Evolutionary conservation across 148 eudicot species (phyloP).

Genomic region (Vaccinium myrtillus): DNA sequence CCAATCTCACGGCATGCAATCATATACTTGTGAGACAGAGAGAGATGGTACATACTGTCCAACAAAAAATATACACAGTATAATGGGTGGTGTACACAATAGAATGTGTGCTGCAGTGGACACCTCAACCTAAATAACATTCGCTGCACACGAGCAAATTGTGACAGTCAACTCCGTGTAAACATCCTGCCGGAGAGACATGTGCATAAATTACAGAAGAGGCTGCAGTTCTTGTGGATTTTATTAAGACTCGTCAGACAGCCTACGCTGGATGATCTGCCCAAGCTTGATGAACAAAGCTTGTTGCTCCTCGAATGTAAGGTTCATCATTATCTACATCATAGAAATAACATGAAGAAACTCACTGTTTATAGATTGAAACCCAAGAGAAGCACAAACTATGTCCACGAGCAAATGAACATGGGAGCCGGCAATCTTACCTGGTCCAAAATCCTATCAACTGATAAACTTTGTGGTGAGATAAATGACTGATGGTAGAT

Average conservation of each 20-base stretch:
- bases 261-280: conserved; percentile 44
- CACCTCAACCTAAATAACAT: conserved; percentile 4
- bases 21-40: not conserved
- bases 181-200: not conserved
- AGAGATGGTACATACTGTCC: not conserved
- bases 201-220: not conserved
- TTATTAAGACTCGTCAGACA: conserved; percentile 26
- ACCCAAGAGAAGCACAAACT: not conserved
- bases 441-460: conserved; percentile 75
- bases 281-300: conserved; percentile 54
- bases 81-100: not conserved
- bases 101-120: not conserved
- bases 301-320: conserved; percentile 60
- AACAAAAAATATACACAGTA: not conserved
- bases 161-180: not conserved
- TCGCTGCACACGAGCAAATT: not conserved
- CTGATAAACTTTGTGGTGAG: conserved; percentile 50
- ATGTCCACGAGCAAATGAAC: not conserved
- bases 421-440: conserved; percentile 24
- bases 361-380: not conserved
- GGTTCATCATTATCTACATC: conserved; percentile 64
- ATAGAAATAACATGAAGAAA: conserved; percentile 8
- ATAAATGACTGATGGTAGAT: conserved; percentile 85
- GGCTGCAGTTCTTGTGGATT: not conserved
- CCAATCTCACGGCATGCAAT: not conserved